Base-by-base conservation (phyloP, 2,329 filamentous ascomycete genomes). In the Alternaria sp. region DNA sequence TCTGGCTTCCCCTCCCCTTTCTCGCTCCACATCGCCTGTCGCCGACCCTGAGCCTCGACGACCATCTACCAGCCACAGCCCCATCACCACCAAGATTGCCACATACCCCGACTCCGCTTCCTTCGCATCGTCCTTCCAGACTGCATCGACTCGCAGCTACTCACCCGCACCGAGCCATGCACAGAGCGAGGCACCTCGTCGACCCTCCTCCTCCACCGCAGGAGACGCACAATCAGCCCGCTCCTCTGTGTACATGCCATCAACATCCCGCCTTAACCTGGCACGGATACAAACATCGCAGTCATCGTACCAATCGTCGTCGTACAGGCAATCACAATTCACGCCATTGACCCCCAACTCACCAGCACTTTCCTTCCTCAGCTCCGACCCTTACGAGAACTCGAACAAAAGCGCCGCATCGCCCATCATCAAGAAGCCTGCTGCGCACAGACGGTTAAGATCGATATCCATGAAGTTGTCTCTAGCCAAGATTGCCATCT, bases 391-490 rank as follows among this genome's bases (percentile, higher is more conserved):
- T 9, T 79, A 76, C 61, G 78, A 76, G 32, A 77, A 66, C 54
- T 64, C 72, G 3, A 74, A 63, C 16, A 70, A 66, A 11, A 69
- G 64, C 41, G 69, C 74, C 2, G 67, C 74, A 6, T 76, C 75
- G 7, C 75, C 76, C 20, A 74, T 76, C 50, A 73, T 74, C 66
- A 71, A 78, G 59, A 71, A 77, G 56, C 63, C 68, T 8, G 68
- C 69, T n/a, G 64, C 77, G 3, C 77, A 79, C 68, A 73, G 67
- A 57, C 77, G 78, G 4, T 65, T 79, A 22, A 72, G 78, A 10
- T 77, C 74, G 38, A 79, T 79, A 49, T 78, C 75, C 2, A 73
- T 74, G 65, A 77, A 74, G 48, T 72, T 79, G 4, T 74, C 76
- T 1, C 71, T 79, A 1, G 78, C 78, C 34, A 75, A 75, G 59